A percentile compares a stretch with the other conserved stretches of the same genome.
Conservation (phyloP, 345 rosid genomes). For the Stellera chamaejasme region DNA sequence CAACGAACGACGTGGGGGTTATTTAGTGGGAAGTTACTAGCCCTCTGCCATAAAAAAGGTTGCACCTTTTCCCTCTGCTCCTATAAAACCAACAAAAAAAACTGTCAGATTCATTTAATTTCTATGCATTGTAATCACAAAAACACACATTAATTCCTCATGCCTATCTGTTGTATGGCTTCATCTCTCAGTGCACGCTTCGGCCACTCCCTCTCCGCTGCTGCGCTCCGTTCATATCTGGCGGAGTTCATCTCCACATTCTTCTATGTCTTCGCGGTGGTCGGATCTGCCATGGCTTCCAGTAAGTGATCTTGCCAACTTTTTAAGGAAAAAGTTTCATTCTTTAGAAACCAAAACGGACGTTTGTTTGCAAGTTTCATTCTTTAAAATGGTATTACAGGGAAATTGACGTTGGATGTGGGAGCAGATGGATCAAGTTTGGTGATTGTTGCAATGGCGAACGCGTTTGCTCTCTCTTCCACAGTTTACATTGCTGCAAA, state of each 20-base stretch:
- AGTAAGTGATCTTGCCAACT: conserved; percentile 23
- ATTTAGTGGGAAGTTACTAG: conserved; percentile 9
- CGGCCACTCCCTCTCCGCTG: conserved; percentile 30
- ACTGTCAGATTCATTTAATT: not conserved
- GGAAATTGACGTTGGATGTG: conserved; percentile 55
- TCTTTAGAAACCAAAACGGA: no score
- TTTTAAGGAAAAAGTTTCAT: no score
- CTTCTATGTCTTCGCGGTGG: conserved; percentile 67
- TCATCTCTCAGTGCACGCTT: conserved; percentile 33
- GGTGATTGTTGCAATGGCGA: conserved; percentile 53
- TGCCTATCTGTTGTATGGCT: conserved; percentile 37
- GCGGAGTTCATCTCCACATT: conserved; percentile 93
- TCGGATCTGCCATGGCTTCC: conserved; percentile 86
- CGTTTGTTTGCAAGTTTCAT: not conserved
- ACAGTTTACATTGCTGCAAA: conserved; percentile 53
- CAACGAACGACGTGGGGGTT: conserved; percentile 9
- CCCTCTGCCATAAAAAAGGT: not conserved
- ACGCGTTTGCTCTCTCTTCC: conserved; percentile 61
- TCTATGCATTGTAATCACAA: not conserved
- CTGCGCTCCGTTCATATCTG: conserved; percentile 60
- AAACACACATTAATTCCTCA: not conserved
- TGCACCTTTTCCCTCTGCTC: conserved; percentile 4
- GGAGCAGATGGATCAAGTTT: conserved; percentile 50
- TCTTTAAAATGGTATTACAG: conserved; percentile 19
- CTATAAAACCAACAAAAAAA: conserved; percentile 1